These are phyloP conservation scores for Tolypocladium album DNA, from an alignment of 2,329 filamentous ascomycete genomes.

Conservation along the genomic window DNA sequence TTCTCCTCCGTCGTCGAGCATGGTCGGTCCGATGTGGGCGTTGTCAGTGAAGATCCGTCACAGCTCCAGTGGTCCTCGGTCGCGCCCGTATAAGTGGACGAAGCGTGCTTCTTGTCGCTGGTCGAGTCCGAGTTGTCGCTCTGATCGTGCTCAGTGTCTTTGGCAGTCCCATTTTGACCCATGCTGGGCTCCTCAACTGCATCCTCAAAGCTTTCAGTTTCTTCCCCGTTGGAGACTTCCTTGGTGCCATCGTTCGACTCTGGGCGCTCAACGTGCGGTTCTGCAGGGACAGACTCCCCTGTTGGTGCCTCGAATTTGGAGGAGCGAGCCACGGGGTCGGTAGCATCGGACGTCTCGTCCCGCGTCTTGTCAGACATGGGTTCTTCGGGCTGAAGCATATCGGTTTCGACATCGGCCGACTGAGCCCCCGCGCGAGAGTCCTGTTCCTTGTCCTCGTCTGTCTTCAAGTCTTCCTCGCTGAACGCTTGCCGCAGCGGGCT, in stretches of 20 bases:
- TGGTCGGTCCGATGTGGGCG: conserved; percentile 25
- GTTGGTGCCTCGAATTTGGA: background rate
- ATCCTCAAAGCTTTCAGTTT: background rate
- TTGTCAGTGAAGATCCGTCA: conserved; percentile 25
- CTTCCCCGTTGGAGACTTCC: background rate
- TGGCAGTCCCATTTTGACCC: background rate
- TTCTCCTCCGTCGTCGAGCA: conserved; percentile 20
- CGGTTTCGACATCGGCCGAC: background rate
- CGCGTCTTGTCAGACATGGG: background rate
- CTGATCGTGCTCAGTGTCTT: conserved; percentile 4
- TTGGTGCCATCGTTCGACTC: background rate
- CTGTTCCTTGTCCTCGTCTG: conserved; percentile 11
- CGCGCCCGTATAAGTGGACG: conserved; percentile 25
- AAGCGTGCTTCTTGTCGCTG: conserved; percentile 21
- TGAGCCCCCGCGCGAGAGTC: background rate
- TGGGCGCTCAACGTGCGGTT: background rate
- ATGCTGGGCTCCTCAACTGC: background rate
- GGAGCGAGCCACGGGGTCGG: background rate
- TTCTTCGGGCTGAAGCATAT: background rate
- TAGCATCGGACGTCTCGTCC: background rate
- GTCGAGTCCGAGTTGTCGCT: conserved; percentile 17
- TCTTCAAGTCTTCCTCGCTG: conserved; percentile 17
- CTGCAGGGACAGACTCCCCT: background rate
- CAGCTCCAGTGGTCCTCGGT: conserved; percentile 26
- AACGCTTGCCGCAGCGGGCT: conserved; percentile 44